These are phyloP conservation scores for Aspergillus brunneoviolaceus DNA, from an alignment of 2,329 filamentous ascomycete species.

Conservation along the genomic window DNA sequence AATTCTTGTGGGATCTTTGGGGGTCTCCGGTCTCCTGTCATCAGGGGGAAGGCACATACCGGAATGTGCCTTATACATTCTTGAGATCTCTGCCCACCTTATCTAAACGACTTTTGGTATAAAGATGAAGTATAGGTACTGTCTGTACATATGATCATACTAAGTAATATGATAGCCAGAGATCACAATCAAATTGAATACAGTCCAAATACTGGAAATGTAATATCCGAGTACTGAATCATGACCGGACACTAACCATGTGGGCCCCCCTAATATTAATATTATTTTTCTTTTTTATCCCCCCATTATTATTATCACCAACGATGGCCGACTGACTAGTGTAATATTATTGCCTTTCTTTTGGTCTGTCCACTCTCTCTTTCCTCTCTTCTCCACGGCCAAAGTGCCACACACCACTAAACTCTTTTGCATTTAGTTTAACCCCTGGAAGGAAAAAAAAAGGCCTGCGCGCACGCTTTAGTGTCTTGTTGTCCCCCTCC, in stretches of 20 bases:
- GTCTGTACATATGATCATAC: background rate
- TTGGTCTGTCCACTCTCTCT: conserved; percentile 3
- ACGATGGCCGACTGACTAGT: background rate
- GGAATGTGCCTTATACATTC: background rate
- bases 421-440: background rate
- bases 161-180: background rate
- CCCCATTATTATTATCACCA: background rate
- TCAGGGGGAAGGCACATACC: background rate
- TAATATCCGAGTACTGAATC: background rate
- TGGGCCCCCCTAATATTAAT: background rate
- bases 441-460: background rate
- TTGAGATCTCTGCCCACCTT: background rate
- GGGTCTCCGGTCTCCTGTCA: background rate
- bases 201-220: background rate
- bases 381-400: background rate
- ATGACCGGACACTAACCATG: background rate
- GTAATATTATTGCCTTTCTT: background rate
- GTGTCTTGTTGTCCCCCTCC: conserved; percentile 9
- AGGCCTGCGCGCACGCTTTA: conserved; percentile 4
- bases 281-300: background rate
- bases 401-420: conserved; percentile 3
- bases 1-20: background rate
- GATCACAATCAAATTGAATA: background rate
- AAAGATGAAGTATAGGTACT: background rate
- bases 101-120: background rate